Conservation (phyloP, 1,284 basidiomycete species). For the Naganishia cerealis region DNA sequence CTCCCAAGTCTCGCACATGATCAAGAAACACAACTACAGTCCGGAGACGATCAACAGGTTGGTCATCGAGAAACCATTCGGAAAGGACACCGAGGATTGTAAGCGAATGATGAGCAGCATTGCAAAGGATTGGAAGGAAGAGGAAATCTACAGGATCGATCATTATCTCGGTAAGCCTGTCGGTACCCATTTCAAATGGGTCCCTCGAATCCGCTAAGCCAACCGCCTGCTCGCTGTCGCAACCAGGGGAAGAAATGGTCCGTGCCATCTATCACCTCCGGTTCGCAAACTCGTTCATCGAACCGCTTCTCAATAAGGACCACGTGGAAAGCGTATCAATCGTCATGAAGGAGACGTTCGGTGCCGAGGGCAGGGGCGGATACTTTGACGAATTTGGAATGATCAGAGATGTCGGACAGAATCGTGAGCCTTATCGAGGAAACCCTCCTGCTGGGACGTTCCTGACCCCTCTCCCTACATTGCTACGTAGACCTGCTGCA, state of each 20-base stretch:
- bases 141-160: constrained; percentile 32
- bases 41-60: constrained; percentile 22
- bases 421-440: constrained; percentile 36
- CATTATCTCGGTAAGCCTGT: constrained; percentile 29
- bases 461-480: not conserved
- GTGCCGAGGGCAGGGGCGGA: constrained; percentile 51
- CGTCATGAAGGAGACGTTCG: constrained; percentile 53
- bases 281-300: constrained; percentile 37
- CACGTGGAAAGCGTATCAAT: constrained; percentile 50
- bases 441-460: not conserved
- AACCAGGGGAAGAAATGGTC: constrained; percentile 32
- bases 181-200: not conserved
- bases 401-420: constrained; percentile 53
- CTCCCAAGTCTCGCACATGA: constrained; percentile 31
- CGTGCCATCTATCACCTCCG: constrained; percentile 25
- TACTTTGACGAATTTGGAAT: constrained; percentile 55
- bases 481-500: constrained; percentile 41
- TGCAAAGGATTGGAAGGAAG: constrained; percentile 34
- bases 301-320: constrained; percentile 46
- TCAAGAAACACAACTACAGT: constrained; percentile 35
- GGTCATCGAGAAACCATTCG: constrained; percentile 37
- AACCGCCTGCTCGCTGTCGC: not conserved
- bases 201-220: not conserved
- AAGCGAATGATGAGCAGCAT: constrained; percentile 34
- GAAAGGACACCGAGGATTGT: constrained; percentile 36